Evolutionary conservation across 2,329 filamentous ascomycete species (phyloP).

Genomic region (Trichoderma koningiopsis): DNA sequence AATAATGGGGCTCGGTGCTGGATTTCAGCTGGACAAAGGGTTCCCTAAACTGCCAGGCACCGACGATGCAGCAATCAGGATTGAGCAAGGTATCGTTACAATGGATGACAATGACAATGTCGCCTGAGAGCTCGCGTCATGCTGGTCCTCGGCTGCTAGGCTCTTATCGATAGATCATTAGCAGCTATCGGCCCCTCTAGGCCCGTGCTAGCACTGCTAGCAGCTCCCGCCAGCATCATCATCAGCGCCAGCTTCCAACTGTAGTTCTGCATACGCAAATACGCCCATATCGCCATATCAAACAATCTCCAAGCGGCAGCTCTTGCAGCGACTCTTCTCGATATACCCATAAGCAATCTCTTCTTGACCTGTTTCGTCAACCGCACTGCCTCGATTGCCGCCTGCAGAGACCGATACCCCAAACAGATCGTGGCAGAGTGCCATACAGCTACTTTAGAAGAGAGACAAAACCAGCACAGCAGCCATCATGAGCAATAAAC

Average conservation of each 20-base stretch:
- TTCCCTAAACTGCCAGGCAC: neutral
- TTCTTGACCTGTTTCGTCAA: too few relatives aligned
- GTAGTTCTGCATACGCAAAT: neutral
- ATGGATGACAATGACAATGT: neutral
- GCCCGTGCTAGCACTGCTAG: neutral
- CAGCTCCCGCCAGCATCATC: neutral
- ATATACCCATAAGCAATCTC: too few relatives aligned
- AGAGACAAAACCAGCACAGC: neutral
- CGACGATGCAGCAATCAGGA: neutral
- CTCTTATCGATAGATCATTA: constrained; percentile 23
- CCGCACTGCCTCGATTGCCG: neutral
- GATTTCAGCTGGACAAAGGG: neutral
- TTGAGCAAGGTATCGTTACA: neutral
- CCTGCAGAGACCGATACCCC: neutral
- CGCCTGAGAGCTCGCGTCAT: constrained; percentile 21
- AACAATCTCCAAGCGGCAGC: neutral
- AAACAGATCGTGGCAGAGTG: neutral
- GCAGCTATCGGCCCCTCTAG: constrained; percentile 14
- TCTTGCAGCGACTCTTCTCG: too few relatives aligned
- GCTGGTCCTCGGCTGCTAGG: neutral
- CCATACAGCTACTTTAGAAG: neutral
- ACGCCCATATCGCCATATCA: neutral
- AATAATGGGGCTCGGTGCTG: neutral
- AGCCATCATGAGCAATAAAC: constrained; percentile 44
- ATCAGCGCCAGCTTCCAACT: neutral